These are phyloP conservation scores for Pleodorina starrii DNA, from an alignment of 139 green algal genomes.

Conservation along the genomic window DNA sequence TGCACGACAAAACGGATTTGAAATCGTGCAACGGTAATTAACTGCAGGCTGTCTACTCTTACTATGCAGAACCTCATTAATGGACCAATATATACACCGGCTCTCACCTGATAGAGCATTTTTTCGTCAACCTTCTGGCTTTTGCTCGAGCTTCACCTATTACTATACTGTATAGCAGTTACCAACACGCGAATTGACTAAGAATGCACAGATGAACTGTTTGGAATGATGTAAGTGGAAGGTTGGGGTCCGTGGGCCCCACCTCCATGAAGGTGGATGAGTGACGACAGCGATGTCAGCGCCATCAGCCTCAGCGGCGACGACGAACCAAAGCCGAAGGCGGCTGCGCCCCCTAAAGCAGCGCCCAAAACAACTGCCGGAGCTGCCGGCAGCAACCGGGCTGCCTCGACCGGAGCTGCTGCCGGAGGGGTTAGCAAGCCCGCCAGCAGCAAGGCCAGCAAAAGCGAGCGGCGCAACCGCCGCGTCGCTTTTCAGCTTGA, in stretches of 20 bases:
- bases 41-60: too few species aligned
- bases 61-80: too few species aligned
- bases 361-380: neutral
- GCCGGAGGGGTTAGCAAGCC: too few species aligned
- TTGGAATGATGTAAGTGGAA: conserved; percentile 18
- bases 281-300: conserved; percentile 30
- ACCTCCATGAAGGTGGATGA: neutral
- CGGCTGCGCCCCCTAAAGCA: neutral
- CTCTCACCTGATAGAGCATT: too few species aligned
- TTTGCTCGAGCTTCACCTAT: too few species aligned
- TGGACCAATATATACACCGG: too few species aligned
- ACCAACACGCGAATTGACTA: neutral
- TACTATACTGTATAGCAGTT: too few species aligned
- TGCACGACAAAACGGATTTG: too few species aligned
- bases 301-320: conserved; percentile 39
- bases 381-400: conserved; percentile 11
- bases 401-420: neutral
- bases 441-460: neutral
- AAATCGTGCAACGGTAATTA: too few species aligned
- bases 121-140: too few species aligned
- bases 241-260: neutral
- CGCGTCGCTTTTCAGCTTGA: conserved; percentile 11
- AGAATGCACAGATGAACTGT: neutral
- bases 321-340: neutral
- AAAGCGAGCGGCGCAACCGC: neutral